Base-by-base conservation (phyloP, 768 basidiomycete genomes). In the Tylopilus felleus region DNA sequence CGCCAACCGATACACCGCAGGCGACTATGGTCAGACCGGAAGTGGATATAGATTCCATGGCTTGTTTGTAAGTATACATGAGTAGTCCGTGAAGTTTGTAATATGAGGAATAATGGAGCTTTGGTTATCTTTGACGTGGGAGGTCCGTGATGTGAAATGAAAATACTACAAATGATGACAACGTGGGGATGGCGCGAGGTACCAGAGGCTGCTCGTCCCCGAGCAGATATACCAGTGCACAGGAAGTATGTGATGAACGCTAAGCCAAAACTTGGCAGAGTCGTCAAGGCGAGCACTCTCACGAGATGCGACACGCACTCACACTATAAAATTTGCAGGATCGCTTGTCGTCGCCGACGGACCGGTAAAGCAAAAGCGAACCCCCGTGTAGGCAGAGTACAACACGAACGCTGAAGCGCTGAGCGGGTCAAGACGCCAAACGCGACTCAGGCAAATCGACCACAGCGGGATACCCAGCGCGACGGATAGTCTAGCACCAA, bases 311-410 rank as follows among this genome's bases (percentile, higher is more conserved):
- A 17, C 9, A 21, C 12, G 12, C 17, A 58, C 67, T 58, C 29
- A 63, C 65, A 40, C 56, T 58, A 28, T 68, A 68, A 23, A 58
- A 45, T 38, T 55, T 55, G 42, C 63, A 70, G n/a, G 66, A 65
- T 28, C 23, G 44, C 35, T 55, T 60, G 40, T 68, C 63, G 8
- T 49, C 63, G 10, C 58, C 56, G 8, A 56, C 47, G 0, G 59
- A 60, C 4, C 38, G 60, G 35, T 55, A 59, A 35, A 63, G 42
- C 53, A 60, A 43, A 65, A 68, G 13, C 56, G 59, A 25, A 47
- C 16, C 8, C 65, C 65, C 4, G 57, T 57, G 13, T 63, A 55
- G 17, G 49, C 31, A 25, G 59, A 60, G 44, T 58, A 66, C 7
- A 28, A 36, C 6, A 63, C 43, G 22, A 68, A 69, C 12, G 31